Evolutionary conservation across 495 filamentous ascomycete genomes (phyloP), one percentile per base, ranked within the genome.

Genomic region (Neurospora sp.): DNA sequence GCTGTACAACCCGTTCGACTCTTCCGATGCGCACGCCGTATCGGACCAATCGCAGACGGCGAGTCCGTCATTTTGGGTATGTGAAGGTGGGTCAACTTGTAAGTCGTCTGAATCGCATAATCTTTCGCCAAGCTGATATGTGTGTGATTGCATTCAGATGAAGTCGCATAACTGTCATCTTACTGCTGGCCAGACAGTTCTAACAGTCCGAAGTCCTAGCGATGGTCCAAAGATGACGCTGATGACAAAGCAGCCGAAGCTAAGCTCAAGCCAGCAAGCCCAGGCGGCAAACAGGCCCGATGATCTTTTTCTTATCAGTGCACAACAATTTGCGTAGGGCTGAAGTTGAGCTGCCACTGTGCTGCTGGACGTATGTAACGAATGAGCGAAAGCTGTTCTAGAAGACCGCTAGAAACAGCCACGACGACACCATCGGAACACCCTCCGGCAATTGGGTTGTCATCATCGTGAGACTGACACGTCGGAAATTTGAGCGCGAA

Each of bases 1-100:
- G 72, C 79, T n/a, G 74, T 69, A 71, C 83, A 84, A 12, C 83
- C 83, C 5, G 81, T 83, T 37, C 83, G 78, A 62, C 81, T 82
- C 80, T 84, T 84, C 39, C 76, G 78, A 72, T 84, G 82, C 11
- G 78, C 48, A 44, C 77, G 75, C 8, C 79, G 72, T 20, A 54
- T 70, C 9, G 59, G 31, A 66, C 54, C 54, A 66, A 66, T 66
- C 6, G 27, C 14, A 66, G 54, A 66, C 31, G 54, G 54, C 14
- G 14, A 66, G 54, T 66, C 27, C 12, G 54, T 66, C 54, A 66
- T 66, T 66, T 66, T 66, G 54, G 27, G 54, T 62, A 31, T 54
- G 46, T 14, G 46, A 62, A 7, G 48, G 48, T 59, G 54, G 54
- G 54, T 35, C 23, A 66, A 66, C 27, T 37, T 66, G 14, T 66